phyloP scores from a whole-genome alignment of 1,284 basidiomycete genomes.

The Anthracocystis setariae region DNA sequence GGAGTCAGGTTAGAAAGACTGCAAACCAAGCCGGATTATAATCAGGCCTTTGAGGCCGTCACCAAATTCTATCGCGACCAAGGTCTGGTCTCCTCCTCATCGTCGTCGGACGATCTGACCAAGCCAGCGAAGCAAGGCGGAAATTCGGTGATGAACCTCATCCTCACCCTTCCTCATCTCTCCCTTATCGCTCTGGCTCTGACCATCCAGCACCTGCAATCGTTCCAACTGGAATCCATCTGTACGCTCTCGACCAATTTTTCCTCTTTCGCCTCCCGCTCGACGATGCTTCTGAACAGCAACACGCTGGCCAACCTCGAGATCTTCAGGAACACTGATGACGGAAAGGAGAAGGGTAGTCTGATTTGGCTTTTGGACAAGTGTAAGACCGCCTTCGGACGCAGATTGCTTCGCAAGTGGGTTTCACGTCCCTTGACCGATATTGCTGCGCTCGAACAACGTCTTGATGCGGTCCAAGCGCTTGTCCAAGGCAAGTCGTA shows the following conservation, averaged over 20 bases:
- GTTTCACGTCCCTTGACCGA: conserved; percentile 85
- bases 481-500: conserved; percentile 72
- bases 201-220: conserved; percentile 79
- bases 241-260: conserved; percentile 71
- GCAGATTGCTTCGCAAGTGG: conserved; percentile 84
- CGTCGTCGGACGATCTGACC: background rate
- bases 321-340: conserved; percentile 72
- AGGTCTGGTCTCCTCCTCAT: background rate
- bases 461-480: conserved; percentile 86
- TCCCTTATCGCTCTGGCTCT: conserved; percentile 82
- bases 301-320: conserved; percentile 85
- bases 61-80: conserved; percentile 75
- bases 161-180: conserved; percentile 61
- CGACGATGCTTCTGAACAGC: conserved; percentile 87
- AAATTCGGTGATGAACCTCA: conserved; percentile 23
- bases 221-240: conserved; percentile 75
- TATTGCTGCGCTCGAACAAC: conserved; percentile 74
- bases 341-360: conserved; percentile 76
- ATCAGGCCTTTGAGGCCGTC: conserved; percentile 79
- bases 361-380: conserved; percentile 86
- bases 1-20: conserved; percentile 75
- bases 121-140: background rate
- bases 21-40: conserved; percentile 73
- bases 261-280: conserved; percentile 74
- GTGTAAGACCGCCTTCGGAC: conserved; percentile 85